Conservation (phyloP, 805 yeast genomes). For the Kurtzmaniella cleridarum region DNA sequence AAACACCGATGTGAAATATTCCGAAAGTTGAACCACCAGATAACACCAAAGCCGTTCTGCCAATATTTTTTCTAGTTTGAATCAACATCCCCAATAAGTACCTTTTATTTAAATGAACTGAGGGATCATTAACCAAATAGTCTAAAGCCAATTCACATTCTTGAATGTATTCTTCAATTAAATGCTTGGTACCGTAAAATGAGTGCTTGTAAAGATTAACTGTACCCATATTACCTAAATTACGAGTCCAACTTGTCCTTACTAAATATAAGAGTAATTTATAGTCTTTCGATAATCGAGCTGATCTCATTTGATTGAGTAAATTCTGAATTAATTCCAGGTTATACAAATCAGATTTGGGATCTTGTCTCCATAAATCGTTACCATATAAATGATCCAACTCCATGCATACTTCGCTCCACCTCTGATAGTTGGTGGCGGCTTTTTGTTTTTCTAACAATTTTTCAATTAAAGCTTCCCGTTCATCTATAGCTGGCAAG, state of each 20-base stretch:
- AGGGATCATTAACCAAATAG: slow-evolving; percentile 31
- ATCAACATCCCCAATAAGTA: slow-evolving; percentile 72
- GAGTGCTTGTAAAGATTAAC: slow-evolving; percentile 70
- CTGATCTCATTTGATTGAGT: slow-evolving; percentile 51
- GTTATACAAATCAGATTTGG: slow-evolving; percentile 68
- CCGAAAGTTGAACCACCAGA: slow-evolving; percentile 98
- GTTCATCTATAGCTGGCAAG: slow-evolving; percentile 18
- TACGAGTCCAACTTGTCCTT: slow-evolving; percentile 80
- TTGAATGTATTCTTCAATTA: slow-evolving; percentile 75
- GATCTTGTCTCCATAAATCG: slow-evolving; percentile 65
- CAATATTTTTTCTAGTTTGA: slow-evolving; percentile 86
- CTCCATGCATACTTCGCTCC: slow-evolving; percentile 60
- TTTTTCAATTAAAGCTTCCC: slow-evolving; percentile 14
- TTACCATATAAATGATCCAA: slow-evolving; percentile 63
- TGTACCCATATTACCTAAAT: slow-evolving; percentile 84
- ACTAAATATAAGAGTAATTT: slow-evolving; percentile 63
- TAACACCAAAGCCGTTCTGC: slow-evolving; percentile 89
- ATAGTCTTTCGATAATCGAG: slow-evolving; percentile 55
- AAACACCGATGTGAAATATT: slow-evolving; percentile 84
- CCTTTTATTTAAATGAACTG: slow-evolving; percentile 53
- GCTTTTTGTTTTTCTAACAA: slow-evolving; percentile 25
- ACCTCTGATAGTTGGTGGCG: slow-evolving; percentile 47
- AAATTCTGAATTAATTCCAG: slow-evolving; percentile 50
- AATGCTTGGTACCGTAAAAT: slow-evolving; percentile 75
- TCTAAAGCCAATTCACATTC: slow-evolving; percentile 60